A percentile compares a stretch with the other conserved stretches of the same genome.
Conservation (phyloP, 108 stramenopile species). For the Ochromonas danica region DNA sequence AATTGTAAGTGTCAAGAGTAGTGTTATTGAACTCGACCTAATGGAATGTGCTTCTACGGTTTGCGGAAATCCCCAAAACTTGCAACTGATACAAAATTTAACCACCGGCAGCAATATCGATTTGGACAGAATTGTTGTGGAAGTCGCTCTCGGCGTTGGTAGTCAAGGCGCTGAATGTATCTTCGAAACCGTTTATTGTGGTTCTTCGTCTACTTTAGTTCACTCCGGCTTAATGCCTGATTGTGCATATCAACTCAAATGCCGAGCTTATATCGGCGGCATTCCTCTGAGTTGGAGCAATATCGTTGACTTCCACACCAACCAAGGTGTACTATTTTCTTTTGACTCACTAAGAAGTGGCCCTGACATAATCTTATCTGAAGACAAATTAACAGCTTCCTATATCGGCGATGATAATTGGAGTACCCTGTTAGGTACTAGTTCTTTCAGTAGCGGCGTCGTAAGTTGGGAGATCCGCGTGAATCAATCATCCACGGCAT, state of each 20-base stretch:
- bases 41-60: no score
- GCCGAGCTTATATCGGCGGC: background rate
- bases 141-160: conserved; percentile 24
- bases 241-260: background rate
- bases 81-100: no score
- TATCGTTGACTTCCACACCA: conserved; percentile 25
- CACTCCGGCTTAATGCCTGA: conserved; percentile 20
- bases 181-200: conserved; percentile 35
- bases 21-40: no score
- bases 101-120: no score
- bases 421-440: conserved; percentile 53
- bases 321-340: conserved; percentile 23
- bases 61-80: no score
- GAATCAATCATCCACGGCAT: conserved; percentile 83
- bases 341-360: conserved; percentile 41
- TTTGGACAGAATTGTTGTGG: no score
- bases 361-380: conserved; percentile 35
- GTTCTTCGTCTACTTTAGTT: background rate
- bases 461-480: conserved; percentile 58
- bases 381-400: conserved; percentile 30
- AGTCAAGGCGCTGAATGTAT: background rate
- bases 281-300: conserved; percentile 27
- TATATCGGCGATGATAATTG: conserved; percentile 48
- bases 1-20: no score
- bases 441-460: conserved; percentile 39